Base-by-base conservation (phyloP, 768 basidiomycete genomes). In the Amanita fuliginea region DNA sequence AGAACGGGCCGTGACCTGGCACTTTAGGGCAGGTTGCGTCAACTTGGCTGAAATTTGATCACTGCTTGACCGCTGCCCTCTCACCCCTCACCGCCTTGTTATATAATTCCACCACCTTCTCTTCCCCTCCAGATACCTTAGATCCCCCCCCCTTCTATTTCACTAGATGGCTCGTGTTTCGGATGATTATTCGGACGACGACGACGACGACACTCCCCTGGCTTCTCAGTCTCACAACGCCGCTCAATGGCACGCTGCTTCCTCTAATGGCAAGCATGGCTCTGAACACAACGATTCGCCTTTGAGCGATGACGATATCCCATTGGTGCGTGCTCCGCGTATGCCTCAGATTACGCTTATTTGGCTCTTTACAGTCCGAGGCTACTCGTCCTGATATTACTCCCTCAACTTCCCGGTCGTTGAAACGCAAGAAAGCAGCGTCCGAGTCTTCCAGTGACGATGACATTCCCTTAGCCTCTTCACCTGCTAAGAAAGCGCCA, bases 241-340 rank as follows among this genome's bases (percentile, higher is more conserved):
- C 47, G 68, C 70, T 45, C 61, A 56, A 49, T 49, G 54, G 55
- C 60, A 55, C 52, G 54, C 51, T 57, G 61, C 66, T 56, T 64
- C 62, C 62, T 62, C 62, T 53, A 73, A 74, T 54, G 67, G 68
- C 51, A 77, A 78, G 55, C 68, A 70, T 42, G 70, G 70, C 58
- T 65, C 66, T 53, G 67, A 68, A 21, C 64, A 63, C 19, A 65
- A 68, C 50, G 65, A 69, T 49, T 67, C 59, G 45, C 68, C 72
- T 21, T 75, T 81, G 75, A 84, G 81, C 54, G 83, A 85, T 51
- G 83, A 79, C 46, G 80, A 86, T 57, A 64, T 79, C 64, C 85
- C 85, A 40, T 69, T 86, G 62, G 87, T 89, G 63, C 56, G 77
- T 70, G 40, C 54, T 51, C 24, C 39, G 52, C 34, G 32, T 44